Evolutionary conservation across 129 eudicot species (phyloP).

Genomic region (Centaurea solstitialis): DNA sequence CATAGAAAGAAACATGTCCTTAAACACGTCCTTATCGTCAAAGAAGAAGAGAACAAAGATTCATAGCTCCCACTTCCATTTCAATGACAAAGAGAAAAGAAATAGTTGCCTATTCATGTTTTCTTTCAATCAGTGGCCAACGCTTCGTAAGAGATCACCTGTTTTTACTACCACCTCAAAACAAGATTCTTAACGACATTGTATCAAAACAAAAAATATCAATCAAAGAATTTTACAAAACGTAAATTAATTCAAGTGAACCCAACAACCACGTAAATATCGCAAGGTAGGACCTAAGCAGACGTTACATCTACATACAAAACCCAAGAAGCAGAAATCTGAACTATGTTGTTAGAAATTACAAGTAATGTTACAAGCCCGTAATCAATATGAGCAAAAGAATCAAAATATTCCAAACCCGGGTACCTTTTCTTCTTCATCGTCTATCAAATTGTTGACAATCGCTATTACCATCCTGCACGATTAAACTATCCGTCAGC

Average conservation of each 20-base stretch:
- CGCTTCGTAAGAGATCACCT: too few species aligned
- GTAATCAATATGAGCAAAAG: neutral
- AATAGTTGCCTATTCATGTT: too few species aligned
- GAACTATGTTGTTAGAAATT: neutral
- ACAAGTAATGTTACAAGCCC: constrained; percentile 21
- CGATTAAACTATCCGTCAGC: neutral
- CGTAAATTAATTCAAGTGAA: neutral
- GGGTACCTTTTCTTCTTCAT: constrained; percentile 41
- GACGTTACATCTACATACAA: neutral
- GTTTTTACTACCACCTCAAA: too few species aligned
- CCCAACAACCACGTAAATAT: neutral
- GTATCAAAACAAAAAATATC: neutral
- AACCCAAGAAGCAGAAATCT: neutral
- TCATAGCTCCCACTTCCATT: too few species aligned
- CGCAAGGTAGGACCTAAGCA: neutral
- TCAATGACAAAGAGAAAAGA: too few species aligned
- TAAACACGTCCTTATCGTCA: too few species aligned
- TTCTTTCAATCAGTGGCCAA: too few species aligned
- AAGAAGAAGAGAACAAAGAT: too few species aligned
- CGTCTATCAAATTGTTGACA: constrained; percentile 45
- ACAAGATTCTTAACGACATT: neutral
- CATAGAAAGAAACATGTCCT: too few species aligned
- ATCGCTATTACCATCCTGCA: constrained; percentile 51
- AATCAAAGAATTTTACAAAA: neutral
- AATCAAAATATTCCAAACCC: constrained; percentile 31